Percentiles rank a stretch among this genome's conserved stretches.
Conservation (phyloP, 176 grass and related monocot genomes). For the Dendrocalamus sinicus region DNA sequence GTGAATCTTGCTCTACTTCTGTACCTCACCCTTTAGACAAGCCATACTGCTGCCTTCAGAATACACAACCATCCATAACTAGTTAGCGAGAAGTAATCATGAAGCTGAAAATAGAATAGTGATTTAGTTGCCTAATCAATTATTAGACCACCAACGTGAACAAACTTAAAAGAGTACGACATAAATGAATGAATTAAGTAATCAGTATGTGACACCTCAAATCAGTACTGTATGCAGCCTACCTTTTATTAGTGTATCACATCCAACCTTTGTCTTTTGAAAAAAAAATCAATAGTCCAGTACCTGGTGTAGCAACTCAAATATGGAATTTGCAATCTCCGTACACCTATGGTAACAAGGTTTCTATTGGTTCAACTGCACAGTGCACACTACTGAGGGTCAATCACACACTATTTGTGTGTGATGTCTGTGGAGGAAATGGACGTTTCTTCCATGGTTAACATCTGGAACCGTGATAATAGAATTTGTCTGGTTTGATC, state of each 20-base stretch:
- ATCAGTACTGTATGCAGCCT: not conserved
- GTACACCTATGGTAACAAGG: conserved; percentile 1
- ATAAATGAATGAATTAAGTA: conserved; percentile 18
- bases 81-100: no score
- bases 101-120: no score
- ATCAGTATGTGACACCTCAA: not conserved
- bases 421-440: not conserved
- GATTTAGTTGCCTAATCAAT: no score
- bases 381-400: conserved; percentile 1
- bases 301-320: conserved; percentile 26
- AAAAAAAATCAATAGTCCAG: not conserved
- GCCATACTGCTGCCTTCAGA: no score
- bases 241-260: conserved; percentile 1
- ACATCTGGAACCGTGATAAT: not conserved
- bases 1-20: no score
- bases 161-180: conserved; percentile 12
- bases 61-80: no score
- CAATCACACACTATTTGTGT: not conserved
- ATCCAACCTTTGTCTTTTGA: not conserved
- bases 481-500: not conserved
- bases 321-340: not conserved
- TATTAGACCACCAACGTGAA: conserved; percentile 47
- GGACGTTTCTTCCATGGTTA: not conserved
- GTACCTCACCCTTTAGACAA: no score
- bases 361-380: not conserved